phyloP scores from a whole-genome alignment of 495 filamentous ascomycete species.

The Aspergillus carlsbadensis region DNA sequence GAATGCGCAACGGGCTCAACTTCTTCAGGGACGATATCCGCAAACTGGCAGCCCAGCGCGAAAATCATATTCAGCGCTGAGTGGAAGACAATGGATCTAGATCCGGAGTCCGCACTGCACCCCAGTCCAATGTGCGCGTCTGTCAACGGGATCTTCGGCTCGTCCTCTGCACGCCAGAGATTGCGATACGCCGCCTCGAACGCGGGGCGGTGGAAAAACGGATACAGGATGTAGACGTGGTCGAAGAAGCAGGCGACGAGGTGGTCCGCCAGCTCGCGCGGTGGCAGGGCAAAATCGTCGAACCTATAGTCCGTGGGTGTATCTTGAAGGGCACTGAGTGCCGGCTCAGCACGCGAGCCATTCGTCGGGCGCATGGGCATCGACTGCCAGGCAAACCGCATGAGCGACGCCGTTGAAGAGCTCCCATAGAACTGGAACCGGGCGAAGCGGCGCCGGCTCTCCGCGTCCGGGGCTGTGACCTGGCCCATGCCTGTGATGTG shows the following conservation, averaged over 20 bases:
- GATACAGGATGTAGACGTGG: conserved; percentile 37
- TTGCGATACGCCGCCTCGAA: conserved; percentile 4
- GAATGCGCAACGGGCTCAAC: conserved; percentile 21
- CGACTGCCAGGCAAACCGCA: conserved; percentile 35
- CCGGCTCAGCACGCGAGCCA: too few relatives aligned
- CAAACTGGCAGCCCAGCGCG: conserved; percentile 44
- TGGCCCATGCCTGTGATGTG: too few relatives aligned
- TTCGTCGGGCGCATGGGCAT: conserved; percentile 19
- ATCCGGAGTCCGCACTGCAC: conserved; percentile 37
- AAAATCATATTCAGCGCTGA: conserved; percentile 47
- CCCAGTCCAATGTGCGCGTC: too few relatives aligned
- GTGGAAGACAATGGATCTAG: conserved; percentile 43
- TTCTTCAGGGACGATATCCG: conserved; percentile 31
- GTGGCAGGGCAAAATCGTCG: conserved; percentile 37
- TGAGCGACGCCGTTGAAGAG: conserved; percentile 43
- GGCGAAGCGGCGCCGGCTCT: too few relatives aligned
- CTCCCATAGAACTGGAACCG: conserved; percentile 35
- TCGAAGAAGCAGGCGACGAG: conserved; percentile 43
- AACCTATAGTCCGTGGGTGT: conserved; percentile 16
- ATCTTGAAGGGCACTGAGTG: too few relatives aligned
- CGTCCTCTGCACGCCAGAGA: too few relatives aligned
- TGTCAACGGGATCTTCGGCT: too few relatives aligned
- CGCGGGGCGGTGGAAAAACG: conserved; percentile 45
- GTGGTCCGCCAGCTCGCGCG: conserved; percentile 44
- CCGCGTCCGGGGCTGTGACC: too few relatives aligned